Evolutionary conservation across 176 grass and related monocot species (phyloP).

Genomic region (Oryza punctata): DNA sequence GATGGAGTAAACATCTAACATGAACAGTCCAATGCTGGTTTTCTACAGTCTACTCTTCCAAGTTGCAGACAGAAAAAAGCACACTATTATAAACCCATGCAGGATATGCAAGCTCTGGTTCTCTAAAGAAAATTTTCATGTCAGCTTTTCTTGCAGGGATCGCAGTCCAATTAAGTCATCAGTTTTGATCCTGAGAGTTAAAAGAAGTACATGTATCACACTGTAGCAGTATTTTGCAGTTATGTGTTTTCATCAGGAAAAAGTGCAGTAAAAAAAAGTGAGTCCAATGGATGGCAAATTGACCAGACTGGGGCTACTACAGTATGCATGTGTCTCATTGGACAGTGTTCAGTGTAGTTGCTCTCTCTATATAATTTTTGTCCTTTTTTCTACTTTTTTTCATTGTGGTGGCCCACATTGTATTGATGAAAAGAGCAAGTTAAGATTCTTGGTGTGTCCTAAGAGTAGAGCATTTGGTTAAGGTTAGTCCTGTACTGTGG

Average conservation of each 20-base stretch:
- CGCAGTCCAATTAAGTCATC: not conserved
- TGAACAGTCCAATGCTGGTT: conserved; percentile 23
- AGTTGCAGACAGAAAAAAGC: conserved; percentile 28
- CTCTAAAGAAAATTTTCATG: conserved; percentile 17
- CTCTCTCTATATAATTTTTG: conserved; percentile 2
- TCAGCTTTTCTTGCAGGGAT: conserved; percentile 36
- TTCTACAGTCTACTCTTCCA: conserved; percentile 16
- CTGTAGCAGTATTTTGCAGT: not conserved
- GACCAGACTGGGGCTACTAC: conserved; percentile 25
- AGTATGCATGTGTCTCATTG: conserved; percentile 12
- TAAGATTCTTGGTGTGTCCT: conserved; percentile 66
- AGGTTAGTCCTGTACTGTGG: conserved; percentile 39
- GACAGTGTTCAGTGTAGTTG: not conserved
- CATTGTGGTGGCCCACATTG: conserved; percentile 34
- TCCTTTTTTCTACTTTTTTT: conserved; percentile 8
- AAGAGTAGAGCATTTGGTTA: conserved; percentile 50
- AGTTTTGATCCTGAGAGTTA: not conserved
- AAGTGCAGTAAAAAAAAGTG: conserved; percentile 8
- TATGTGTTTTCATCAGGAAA: conserved; percentile 12
- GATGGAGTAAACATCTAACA: not conserved
- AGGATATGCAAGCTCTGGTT: conserved; percentile 28
- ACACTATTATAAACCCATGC: conserved; percentile 44
- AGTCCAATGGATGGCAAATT: conserved; percentile 45
- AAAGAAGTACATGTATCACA: not conserved
- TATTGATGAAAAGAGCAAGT: conserved; percentile 51